These are phyloP conservation scores for Clavispora santaluciae DNA, from an alignment of 805 yeast genomes.

Conservation along the genomic window DNA sequence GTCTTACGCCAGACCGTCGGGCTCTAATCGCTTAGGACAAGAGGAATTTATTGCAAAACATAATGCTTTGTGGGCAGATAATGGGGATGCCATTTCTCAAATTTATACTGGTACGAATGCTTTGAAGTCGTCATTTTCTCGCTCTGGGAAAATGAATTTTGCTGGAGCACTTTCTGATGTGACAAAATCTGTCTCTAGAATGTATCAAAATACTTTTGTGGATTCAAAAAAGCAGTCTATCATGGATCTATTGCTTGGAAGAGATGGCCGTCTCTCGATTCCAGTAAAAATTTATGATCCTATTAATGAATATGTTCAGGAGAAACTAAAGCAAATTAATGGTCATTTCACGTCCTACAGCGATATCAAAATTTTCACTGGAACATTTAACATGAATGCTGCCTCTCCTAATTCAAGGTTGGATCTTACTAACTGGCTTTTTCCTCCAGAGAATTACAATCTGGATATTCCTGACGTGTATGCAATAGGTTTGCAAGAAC, in stretches of 20 bases:
- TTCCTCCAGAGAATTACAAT: conserved; percentile 52
- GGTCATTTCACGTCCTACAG: conserved; percentile 56
- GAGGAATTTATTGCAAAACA: conserved; percentile 13
- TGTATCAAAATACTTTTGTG: conserved; percentile 93
- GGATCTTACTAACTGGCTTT: conserved; percentile 75
- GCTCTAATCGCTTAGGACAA: conserved; percentile 6
- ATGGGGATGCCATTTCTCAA: conserved; percentile 64
- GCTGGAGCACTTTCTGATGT: conserved; percentile 98
- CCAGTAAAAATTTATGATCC: conserved; percentile 84
- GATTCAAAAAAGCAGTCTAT: conserved; percentile 89
- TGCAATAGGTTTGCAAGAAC: conserved; percentile 90
- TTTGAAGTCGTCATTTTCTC: conserved; percentile 84
- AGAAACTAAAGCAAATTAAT: conserved; percentile 47
- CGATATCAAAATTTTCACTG: conserved; percentile 64
- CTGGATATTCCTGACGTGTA: conserved; percentile 66
- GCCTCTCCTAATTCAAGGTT: conserved; percentile 39
- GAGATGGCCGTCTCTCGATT: conserved; percentile 58
- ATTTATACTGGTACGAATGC: conserved; percentile 72
- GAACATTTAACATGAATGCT: conserved; percentile 88
- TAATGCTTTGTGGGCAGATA: conserved; percentile 53
- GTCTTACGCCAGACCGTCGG: neutral
- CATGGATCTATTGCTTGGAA: conserved; percentile 81
- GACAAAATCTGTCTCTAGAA: conserved; percentile 89
- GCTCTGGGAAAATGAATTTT: conserved; percentile 92
- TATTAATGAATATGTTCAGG: conserved; percentile 74